Evolutionary conservation across 306 rosid species (phyloP), one percentile per base, ranked within the genome.

Genomic region (Cucurbita maxima): DNA sequence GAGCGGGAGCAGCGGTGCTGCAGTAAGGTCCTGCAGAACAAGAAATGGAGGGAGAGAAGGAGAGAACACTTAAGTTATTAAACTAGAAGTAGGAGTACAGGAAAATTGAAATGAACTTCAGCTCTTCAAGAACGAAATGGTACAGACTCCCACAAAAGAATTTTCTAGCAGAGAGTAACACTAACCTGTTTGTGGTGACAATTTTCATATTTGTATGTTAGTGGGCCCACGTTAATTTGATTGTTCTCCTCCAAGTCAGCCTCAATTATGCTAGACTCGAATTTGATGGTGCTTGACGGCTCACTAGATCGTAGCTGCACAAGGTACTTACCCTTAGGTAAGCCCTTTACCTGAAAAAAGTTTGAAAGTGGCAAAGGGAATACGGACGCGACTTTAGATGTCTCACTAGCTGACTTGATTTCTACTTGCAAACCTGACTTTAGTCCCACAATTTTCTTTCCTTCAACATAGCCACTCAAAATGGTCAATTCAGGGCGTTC

Each of bases 401-500:
- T n/a, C 59, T 91, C 96, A 79, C 83, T 76, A 69, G 88, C 84
- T 79, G 97, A 89, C 88, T 86, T 95, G 75, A 95, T 89, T 86
- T 95, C 99, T 45, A 91, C 99, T 73, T 82, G 78, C 74, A 95
- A 78, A 67, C 86, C 89, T 37, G 87, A 83, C 51, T 69, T 81
- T n/a, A 88, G 82, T 83, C 88, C 97, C 77, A 79, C 83, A n/a
- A 84, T 82, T 78, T 84, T 87, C 75, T 83, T 86, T 80, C 96
- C 99, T 83, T 95, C 97, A 9, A 91, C 92, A 19, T 91, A 96
- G 78, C 99, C 86, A 78, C 97, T 95, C 79, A 95, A 75, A 64
- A 95, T 84, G 74, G 97, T 95, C 77, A 86, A 85, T 67, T 89
- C 99, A 12, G 99, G 97, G 82, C 87, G 96, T 87, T 95, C 99